Conservation (phyloP, 306 rosid species). For the Acacia crassicarpa region DNA sequence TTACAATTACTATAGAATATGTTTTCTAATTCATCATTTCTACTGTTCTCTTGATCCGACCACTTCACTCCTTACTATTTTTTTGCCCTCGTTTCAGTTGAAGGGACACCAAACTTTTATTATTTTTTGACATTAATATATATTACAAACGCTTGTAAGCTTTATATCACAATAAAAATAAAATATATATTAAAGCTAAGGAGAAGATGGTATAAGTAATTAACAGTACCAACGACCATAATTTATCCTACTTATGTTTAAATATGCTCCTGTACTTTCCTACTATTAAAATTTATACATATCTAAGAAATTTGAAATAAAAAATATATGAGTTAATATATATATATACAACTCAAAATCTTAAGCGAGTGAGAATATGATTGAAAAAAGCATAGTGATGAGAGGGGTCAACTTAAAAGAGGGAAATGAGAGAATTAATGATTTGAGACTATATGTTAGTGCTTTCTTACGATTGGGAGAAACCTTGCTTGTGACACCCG, state of each 20-base stretch:
- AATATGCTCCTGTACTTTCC: not conserved
- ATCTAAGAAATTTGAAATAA: not conserved
- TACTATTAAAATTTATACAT: not conserved
- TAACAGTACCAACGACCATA: not conserved
- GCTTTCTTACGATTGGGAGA: constrained; percentile 13
- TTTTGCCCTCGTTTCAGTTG: constrained; percentile 29
- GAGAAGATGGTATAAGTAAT: not conserved
- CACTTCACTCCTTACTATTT: not conserved
- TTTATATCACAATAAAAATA: not conserved
- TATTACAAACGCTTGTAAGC: not conserved
- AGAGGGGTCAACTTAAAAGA: not conserved
- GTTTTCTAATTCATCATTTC: constrained; percentile 7
- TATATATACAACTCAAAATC: not conserved
- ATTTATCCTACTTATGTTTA: not conserved
- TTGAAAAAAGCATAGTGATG: not conserved
- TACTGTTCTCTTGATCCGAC: constrained; percentile 11
- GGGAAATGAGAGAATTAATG: not conserved
- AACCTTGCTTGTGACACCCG: constrained; percentile 11
- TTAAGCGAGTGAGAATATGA: not conserved
- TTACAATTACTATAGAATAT: not conserved
- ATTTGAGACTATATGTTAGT: not conserved
- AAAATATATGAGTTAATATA: not conserved
- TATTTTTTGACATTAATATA: not conserved
- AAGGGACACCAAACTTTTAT: constrained; percentile 15
- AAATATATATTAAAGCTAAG: not conserved